phyloP scores from a whole-genome alignment of 2,329 filamentous ascomycete species.

The Neofusicoccum parvum region DNA sequence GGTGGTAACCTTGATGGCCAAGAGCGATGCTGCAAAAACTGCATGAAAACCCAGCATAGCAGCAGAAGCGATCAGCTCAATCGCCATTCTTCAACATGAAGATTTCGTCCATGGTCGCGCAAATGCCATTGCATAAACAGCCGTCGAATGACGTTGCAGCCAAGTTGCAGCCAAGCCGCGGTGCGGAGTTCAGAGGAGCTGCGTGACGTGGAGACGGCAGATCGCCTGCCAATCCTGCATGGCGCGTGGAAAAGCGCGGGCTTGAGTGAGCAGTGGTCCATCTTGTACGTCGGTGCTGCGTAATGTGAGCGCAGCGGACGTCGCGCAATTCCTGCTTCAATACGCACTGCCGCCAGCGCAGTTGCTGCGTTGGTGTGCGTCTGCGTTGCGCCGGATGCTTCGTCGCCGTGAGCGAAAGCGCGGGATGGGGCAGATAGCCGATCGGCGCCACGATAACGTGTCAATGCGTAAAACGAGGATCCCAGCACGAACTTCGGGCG shows the following conservation, averaged over 20 bases:
- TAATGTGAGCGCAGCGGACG: neutral
- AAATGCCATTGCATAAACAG: no score
- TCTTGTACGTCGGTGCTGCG: neutral
- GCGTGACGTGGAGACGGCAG: slow-evolving; percentile 1
- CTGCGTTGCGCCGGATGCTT: neutral
- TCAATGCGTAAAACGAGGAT: no score
- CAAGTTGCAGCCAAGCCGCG: slow-evolving; percentile 5
- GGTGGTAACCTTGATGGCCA: neutral
- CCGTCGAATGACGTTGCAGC: neutral
- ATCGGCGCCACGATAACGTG: neutral
- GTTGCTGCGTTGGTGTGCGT: no score
- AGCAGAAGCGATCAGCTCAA: no score
- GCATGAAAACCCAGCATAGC: no score
- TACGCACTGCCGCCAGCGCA: neutral
- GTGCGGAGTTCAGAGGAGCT: neutral
- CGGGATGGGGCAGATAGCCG: neutral
- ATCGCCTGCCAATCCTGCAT: neutral
- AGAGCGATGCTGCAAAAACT: neutral
- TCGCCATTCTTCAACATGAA: no score
- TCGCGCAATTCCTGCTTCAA: neutral
- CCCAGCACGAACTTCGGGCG: no score
- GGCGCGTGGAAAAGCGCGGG: no score
- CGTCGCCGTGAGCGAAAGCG: neutral
- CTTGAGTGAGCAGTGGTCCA: neutral
- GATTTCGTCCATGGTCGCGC: no score